Evolutionary conservation across 441 rosid genomes (phyloP).

Genomic region (Brassica balearica): DNA sequence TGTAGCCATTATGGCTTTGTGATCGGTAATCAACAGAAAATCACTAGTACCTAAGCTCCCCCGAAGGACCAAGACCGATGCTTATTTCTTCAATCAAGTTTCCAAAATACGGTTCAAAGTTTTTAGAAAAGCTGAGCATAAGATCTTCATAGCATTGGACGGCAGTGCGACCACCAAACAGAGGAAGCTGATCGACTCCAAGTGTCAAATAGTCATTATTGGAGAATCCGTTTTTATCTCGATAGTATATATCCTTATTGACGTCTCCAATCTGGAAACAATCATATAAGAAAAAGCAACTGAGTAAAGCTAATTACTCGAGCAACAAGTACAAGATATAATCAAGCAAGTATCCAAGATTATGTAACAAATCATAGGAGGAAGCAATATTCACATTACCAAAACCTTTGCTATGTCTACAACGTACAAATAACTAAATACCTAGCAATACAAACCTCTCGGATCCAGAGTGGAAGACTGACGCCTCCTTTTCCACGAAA

Average conservation of each 20-base stretch:
- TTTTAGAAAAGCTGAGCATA: conserved; percentile 61
- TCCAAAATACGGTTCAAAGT: conserved; percentile 58
- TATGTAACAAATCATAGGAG: neutral
- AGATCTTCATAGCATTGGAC: conserved; percentile 69
- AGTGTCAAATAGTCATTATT: conserved; percentile 68
- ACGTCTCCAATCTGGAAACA: conserved; percentile 57
- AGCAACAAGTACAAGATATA: conserved; percentile 19
- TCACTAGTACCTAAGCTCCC: conserved; percentile 70
- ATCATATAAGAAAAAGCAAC: conserved; percentile 3
- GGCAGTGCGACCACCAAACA: conserved; percentile 65
- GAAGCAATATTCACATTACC: neutral
- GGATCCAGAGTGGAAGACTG: conserved; percentile 73
- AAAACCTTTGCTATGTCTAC: conserved; percentile 15
- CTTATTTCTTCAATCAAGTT: conserved; percentile 70
- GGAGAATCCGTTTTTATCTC: conserved; percentile 59
- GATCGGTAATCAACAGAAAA: conserved; percentile 29
- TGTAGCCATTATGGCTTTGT: conserved; percentile 25
- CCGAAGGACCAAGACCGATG: conserved; percentile 71
- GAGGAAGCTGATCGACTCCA: conserved; percentile 44
- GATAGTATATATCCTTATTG: conserved; percentile 66
- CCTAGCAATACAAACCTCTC: conserved; percentile 52
- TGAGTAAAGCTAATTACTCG: conserved; percentile 13
- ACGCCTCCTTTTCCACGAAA: conserved; percentile 54
- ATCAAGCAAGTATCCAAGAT: conserved; percentile 14
- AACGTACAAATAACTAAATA: conserved; percentile 29